Percentiles rank a stretch among this genome's conserved stretches.
phyloP scores from a whole-genome alignment of 1,139 yeast genomes.

The Wickerhamomyces sp. region DNA sequence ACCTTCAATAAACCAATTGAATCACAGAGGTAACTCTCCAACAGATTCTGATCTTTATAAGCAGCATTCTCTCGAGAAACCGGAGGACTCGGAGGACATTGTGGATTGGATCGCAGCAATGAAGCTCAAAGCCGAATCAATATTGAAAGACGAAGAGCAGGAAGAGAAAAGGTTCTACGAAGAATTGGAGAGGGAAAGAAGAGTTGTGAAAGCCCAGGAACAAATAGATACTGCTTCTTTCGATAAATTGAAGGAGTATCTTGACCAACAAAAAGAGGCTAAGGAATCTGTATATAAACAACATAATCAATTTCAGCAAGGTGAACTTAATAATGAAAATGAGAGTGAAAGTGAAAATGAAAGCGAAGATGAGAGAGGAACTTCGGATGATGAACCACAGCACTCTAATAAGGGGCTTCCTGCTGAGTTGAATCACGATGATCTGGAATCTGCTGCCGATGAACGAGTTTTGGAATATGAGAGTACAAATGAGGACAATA shows the following conservation, averaged over 20 bases:
- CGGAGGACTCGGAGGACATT: slow-evolving; percentile 31
- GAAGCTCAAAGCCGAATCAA: slow-evolving; percentile 37
- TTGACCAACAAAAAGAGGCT: slow-evolving; percentile 16
- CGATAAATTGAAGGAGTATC: slow-evolving; percentile 32
- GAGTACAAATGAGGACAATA: too few relatives aligned
- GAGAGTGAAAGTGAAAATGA: neutral
- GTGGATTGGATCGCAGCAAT: slow-evolving; percentile 50
- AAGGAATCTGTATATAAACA: neutral
- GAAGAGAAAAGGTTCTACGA: slow-evolving; percentile 35
- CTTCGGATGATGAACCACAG: neutral
- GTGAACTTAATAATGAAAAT: too few relatives aligned
- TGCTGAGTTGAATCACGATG: neutral
- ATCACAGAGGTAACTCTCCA: slow-evolving; percentile 1
- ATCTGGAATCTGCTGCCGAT: too few relatives aligned
- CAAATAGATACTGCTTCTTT: slow-evolving; percentile 39
- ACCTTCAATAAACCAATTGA: slow-evolving; percentile 2
- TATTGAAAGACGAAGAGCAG: slow-evolving; percentile 35
- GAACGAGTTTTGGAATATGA: too few relatives aligned
- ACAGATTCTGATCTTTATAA: neutral
- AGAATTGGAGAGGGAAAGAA: slow-evolving; percentile 30
- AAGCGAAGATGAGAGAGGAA: neutral
- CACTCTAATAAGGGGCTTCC: neutral
- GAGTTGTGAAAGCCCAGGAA: slow-evolving; percentile 27
- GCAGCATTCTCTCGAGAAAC: neutral
- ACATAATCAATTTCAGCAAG: neutral